Conservation (phyloP, 2,329 filamentous ascomycete genomes). For the Botrytis cinerea region DNA sequence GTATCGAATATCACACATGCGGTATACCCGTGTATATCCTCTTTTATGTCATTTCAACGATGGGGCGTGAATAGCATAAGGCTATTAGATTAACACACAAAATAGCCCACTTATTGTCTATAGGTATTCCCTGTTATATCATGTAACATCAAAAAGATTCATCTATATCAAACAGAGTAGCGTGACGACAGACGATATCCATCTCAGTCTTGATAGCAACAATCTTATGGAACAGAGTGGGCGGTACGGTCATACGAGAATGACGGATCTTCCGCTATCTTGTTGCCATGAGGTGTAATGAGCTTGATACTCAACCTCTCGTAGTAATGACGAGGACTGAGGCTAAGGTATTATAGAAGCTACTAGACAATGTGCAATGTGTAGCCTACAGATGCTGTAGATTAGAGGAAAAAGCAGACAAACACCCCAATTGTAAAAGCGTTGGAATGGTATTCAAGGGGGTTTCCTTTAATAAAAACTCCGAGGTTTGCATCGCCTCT, state of each 20-base stretch:
- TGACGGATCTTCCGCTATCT: background rate
- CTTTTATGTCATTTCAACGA: no score
- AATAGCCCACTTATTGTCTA: background rate
- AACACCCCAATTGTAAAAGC: no score
- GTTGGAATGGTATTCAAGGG: no score
- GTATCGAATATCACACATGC: background rate
- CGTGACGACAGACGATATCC: background rate
- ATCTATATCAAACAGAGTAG: background rate
- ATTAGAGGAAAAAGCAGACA: background rate
- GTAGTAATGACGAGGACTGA: background rate
- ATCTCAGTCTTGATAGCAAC: background rate
- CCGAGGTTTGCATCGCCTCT: no score
- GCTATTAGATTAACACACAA: background rate
- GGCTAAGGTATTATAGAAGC: background rate
- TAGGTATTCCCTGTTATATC: background rate
- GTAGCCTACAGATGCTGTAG: background rate
- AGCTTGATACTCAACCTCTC: background rate
- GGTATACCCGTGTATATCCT: no score
- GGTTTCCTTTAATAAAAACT: no score
- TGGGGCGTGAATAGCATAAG: no score
- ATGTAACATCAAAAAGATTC: background rate
- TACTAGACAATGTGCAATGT: background rate
- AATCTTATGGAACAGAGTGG: background rate
- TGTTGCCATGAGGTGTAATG: background rate
- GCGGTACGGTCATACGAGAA: no score